Evolutionary conservation across 352 stramenopile species (phyloP).

Genomic region (Phytophthora hibernalis): DNA sequence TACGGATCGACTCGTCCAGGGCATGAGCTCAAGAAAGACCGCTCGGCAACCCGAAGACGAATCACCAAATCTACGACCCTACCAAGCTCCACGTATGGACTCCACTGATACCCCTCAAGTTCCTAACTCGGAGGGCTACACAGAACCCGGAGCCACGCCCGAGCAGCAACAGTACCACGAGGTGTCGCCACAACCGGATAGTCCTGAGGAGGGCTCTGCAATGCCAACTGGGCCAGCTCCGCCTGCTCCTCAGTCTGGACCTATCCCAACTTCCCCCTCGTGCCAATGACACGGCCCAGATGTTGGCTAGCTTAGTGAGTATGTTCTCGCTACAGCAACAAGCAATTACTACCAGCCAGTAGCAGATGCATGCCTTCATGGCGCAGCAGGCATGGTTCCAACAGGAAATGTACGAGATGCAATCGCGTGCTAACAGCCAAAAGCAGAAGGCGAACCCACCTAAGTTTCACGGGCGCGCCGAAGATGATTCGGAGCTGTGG

Average conservation of each 20-base stretch:
- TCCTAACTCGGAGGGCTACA: not conserved
- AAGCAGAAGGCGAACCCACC: constrained; percentile 11
- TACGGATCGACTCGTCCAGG: constrained; percentile 7
- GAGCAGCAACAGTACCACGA: not conserved
- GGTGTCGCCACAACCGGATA: not conserved
- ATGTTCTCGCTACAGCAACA: constrained; percentile 11
- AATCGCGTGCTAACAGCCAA: not conserved
- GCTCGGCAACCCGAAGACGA: constrained; percentile 10
- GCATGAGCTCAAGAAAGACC: constrained; percentile 8
- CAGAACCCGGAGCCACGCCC: not conserved
- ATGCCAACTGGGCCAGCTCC: not conserved
- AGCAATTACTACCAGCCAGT: constrained; percentile 4
- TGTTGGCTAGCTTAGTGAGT: not conserved
- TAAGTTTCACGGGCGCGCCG: constrained; percentile 3
- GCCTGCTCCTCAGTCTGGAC: not conserved
- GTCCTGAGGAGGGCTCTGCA: not conserved
- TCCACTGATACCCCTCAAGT: not conserved
- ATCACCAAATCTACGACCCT: constrained; percentile 4
- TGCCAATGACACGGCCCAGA: not conserved
- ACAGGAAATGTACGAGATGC: too few relatives aligned
- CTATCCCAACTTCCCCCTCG: too few relatives aligned
- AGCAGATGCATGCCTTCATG: too few relatives aligned
- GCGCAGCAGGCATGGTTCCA: too few relatives aligned
- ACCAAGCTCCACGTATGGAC: constrained; percentile 8
- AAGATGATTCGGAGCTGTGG: constrained; percentile 18